Evolutionary conservation across 2,329 filamentous ascomycete genomes (phyloP), one percentile per base, ranked within the genome.

Genomic region (Chaetomium sp.): DNA sequence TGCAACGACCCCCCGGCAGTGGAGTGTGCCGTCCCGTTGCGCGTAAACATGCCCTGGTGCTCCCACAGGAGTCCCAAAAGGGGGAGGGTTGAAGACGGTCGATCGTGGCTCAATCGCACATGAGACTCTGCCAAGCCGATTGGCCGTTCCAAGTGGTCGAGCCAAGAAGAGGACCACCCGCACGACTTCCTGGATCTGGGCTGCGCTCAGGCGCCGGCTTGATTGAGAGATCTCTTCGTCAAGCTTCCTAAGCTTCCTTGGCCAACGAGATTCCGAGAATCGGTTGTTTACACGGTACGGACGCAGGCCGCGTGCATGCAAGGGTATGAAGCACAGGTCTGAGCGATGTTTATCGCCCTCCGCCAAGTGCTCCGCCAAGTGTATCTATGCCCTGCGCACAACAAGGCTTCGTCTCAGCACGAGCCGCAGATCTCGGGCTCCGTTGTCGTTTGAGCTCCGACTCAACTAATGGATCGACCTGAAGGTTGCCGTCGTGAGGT

Each of bases 91-190:
- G 34, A 58, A 59, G 61, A 58, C 62, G 59, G 56, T 41, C 49
- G 46, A 58, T 54, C 46, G 64, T 62, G 66, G 66, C 64, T 68
- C 65, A 66, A 61, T 66, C 66, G 67, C 49, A 66, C 63, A 66
- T 70, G 69, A 70, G 66, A 71, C 70, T 50, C 61, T 65, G 70
- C 69, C 69, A 71, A 71, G 70, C 55, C 52, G 48, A 42, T 55
- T 35, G 34, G 50, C 6, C 53, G 57, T 61, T 59, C 56, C 56
- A 61, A 43, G 41, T 59, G 49, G 56, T 55, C 54, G 60, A 64
- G 59, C 59, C 42, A 49, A 46, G 54, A 58, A 56, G 46, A 59
- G 56, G 57, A 56, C 27, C 53, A 45, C 19, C 41, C 19, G n/a
- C n/a, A 43, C 43, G 41, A 12, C 32, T 53, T 46, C 45, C 52